Conservation (phyloP, 768 basidiomycete genomes). For the Panellus pusillus region DNA sequence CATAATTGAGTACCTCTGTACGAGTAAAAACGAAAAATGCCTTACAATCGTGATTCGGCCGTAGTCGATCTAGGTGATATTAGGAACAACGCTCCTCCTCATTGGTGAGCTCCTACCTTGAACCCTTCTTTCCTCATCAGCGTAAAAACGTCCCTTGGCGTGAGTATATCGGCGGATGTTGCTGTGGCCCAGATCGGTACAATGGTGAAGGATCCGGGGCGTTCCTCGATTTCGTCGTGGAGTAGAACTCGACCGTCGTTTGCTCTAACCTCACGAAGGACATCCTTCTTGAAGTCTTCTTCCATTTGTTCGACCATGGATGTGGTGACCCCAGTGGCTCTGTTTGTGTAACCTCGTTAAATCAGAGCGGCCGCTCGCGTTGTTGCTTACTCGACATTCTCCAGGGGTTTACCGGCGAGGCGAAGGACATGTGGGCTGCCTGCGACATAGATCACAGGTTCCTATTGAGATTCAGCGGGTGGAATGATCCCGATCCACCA, state of each 20-base stretch:
- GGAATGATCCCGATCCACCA: background rate
- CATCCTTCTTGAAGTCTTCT: conserved; percentile 79
- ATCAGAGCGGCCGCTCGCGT: background rate
- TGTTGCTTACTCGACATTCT: conserved; percentile 86
- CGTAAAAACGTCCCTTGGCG: conserved; percentile 79
- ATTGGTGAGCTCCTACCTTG: conserved; percentile 43
- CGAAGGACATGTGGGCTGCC: conserved; percentile 90
- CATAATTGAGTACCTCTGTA: conserved; percentile 11
- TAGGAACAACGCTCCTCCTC: background rate
- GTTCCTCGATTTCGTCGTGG: conserved; percentile 94
- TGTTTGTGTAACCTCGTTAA: conserved; percentile 28
- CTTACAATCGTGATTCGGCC: conserved; percentile 87
- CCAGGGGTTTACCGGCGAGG: conserved; percentile 81
- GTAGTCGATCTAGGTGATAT: conserved; percentile 67
- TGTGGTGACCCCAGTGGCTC: conserved; percentile 93
- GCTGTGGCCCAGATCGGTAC: conserved; percentile 95
- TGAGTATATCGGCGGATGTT: conserved; percentile 78
- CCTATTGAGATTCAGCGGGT: conserved; percentile 42
- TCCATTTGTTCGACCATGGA: conserved; percentile 92
- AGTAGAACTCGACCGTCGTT: conserved; percentile 80
- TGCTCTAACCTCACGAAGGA: conserved; percentile 75
- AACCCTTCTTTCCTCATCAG: conserved; percentile 77
- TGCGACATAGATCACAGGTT: conserved; percentile 89
- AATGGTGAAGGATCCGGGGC: conserved; percentile 85
- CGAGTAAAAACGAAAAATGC: conserved; percentile 12